Evolutionary conservation across 805 yeast species (phyloP).

Genomic region (Saccharomycopsis schoenii): DNA sequence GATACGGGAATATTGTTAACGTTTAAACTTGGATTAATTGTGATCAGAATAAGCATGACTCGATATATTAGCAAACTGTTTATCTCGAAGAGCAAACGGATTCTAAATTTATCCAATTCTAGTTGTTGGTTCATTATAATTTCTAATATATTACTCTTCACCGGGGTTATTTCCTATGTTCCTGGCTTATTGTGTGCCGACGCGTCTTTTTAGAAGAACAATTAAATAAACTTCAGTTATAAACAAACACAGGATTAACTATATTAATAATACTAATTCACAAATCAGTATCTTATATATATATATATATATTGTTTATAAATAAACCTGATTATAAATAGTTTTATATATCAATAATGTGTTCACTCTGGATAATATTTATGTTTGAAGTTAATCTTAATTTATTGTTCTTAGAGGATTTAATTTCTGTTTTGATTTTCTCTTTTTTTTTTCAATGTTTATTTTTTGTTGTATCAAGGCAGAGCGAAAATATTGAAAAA

Average conservation of each 20-base stretch:
- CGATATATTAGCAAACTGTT: slow-evolving; percentile 14
- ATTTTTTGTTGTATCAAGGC: background rate
- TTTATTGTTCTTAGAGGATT: background rate
- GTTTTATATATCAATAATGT: too few relatives aligned
- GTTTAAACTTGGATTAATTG: slow-evolving; percentile 12
- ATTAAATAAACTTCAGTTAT: too few relatives aligned
- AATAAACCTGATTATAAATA: too few relatives aligned
- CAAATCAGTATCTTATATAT: too few relatives aligned
- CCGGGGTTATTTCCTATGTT: background rate
- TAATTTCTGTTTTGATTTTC: background rate
- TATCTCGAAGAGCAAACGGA: slow-evolving; percentile 14
- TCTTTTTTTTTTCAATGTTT: background rate
- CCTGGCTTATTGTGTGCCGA: background rate
- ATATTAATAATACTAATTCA: too few relatives aligned
- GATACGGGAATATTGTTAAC: slow-evolving; percentile 7
- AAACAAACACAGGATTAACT: too few relatives aligned
- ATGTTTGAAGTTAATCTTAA: too few relatives aligned
- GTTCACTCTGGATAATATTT: too few relatives aligned
- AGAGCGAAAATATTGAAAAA: background rate
- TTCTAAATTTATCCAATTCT: slow-evolving; percentile 15
- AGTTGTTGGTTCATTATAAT: background rate
- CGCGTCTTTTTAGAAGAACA: background rate
- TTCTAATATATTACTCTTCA: too few relatives aligned
- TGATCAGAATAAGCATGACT: slow-evolving; percentile 10
- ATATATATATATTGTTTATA: too few relatives aligned